Conservation (phyloP, 345 rosid genomes). For the Clarkia xantiana region DNA sequence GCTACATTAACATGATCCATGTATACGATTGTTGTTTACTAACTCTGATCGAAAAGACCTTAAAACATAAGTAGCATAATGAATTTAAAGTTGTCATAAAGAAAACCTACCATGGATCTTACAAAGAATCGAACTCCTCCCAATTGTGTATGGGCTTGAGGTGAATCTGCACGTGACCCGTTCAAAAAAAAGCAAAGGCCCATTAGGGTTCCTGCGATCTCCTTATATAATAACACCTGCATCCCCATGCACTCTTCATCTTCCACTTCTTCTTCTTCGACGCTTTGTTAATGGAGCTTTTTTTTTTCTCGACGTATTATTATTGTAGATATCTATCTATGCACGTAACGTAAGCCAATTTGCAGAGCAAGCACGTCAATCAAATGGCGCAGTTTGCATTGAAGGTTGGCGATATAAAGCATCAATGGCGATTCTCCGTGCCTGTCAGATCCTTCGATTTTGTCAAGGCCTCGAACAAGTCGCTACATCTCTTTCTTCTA, state of each 20-base stretch:
- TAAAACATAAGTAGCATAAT: too few relatives aligned
- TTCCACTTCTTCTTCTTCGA: too few relatives aligned
- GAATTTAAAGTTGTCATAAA: too few relatives aligned
- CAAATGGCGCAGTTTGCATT: conserved; percentile 47
- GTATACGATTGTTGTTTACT: too few relatives aligned
- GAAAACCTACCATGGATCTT: too few relatives aligned
- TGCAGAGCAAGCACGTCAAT: conserved; percentile 58
- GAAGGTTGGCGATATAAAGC: conserved; percentile 52
- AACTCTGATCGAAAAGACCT: too few relatives aligned
- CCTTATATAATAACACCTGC: background rate
- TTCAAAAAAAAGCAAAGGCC: too few relatives aligned
- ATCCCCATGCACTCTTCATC: background rate
- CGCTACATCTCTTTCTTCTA: conserved; percentile 45
- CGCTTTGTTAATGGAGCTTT: too few relatives aligned
- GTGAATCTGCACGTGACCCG: too few relatives aligned
- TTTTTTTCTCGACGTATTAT: background rate
- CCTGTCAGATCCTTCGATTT: conserved; percentile 34
- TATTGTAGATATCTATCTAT: background rate
- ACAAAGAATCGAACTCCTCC: too few relatives aligned
- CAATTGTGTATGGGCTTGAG: too few relatives aligned
- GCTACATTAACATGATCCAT: too few relatives aligned
- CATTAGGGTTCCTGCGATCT: background rate
- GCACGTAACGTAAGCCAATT: conserved; percentile 28
- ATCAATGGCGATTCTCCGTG: conserved; percentile 54
- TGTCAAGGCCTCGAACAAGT: conserved; percentile 73